These are phyloP conservation scores for Thelephora terrestris DNA, from an alignment of 1,284 basidiomycete genomes.

Conservation along the genomic window DNA sequence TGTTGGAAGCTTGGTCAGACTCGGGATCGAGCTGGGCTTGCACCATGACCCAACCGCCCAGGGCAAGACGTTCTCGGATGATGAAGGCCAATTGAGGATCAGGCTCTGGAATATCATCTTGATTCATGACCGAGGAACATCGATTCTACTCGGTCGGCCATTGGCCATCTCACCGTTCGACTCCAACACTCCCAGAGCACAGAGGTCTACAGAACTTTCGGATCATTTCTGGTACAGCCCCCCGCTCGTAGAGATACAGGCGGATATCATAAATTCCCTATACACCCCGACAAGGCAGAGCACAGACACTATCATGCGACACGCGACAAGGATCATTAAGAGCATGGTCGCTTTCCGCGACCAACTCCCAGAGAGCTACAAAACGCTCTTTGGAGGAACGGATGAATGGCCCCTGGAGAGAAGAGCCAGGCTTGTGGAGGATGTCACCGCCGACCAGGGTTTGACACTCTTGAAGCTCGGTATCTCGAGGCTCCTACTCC, in stretches of 20 bases:
- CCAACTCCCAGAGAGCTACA: constrained; percentile 57
- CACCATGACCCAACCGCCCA: constrained; percentile 64
- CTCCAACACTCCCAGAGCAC: constrained; percentile 64
- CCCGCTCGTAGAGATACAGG: constrained; percentile 69
- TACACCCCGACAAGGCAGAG: constrained; percentile 62
- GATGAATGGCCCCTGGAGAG: constrained; percentile 58
- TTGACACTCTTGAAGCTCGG: constrained; percentile 71
- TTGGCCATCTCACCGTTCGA: constrained; percentile 69
- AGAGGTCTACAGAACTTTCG: constrained; percentile 43
- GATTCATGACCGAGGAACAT: constrained; percentile 75
- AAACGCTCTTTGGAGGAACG: constrained; percentile 62
- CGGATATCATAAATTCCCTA: constrained; percentile 74
- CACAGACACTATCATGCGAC: constrained; percentile 58
- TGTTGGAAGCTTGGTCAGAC: constrained; percentile 68
- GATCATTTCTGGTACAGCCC: constrained; percentile 65
- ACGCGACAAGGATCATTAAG: constrained; percentile 67
- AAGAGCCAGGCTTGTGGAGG: constrained; percentile 53
- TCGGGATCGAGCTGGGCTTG: constrained; percentile 70
- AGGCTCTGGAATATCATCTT: constrained; percentile 74
- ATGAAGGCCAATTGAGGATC: constrained; percentile 66
- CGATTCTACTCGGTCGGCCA: constrained; percentile 74
- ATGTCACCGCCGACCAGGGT: constrained; percentile 68
- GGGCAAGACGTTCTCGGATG: constrained; percentile 48
- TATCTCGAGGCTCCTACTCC: constrained; percentile 64
- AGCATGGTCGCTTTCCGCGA: constrained; percentile 58